These are phyloP conservation scores for Coemansia sp. DNA, from an alignment of 192 early-diverging fungal species.

Conservation along the genomic window DNA sequence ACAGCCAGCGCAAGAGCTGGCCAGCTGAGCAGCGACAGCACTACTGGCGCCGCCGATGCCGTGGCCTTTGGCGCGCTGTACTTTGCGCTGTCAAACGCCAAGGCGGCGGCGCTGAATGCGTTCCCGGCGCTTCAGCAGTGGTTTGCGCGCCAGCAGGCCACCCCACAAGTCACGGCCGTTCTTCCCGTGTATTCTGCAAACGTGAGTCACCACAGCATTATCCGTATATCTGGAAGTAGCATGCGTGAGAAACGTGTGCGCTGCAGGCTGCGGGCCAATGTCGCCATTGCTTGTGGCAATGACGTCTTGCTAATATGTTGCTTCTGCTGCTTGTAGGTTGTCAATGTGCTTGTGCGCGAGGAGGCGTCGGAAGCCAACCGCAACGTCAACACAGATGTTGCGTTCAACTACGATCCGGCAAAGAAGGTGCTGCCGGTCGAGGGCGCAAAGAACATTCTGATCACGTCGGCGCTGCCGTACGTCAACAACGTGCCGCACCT, in stretches of 20 bases:
- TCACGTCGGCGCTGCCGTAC: conserved; percentile 96
- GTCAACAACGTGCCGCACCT: conserved; percentile 99
- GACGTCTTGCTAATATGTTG: background rate
- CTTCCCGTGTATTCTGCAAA: conserved; percentile 33
- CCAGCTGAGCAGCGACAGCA: conserved; percentile 7
- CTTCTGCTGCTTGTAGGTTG: conserved; percentile 18
- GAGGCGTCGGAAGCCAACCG: conserved; percentile 46
- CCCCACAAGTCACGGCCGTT: conserved; percentile 17
- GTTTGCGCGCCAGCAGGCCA: conserved; percentile 19
- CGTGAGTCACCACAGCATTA: conserved; percentile 38
- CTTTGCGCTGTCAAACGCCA: conserved; percentile 30
- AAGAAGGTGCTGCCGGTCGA: conserved; percentile 32
- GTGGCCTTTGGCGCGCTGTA: conserved; percentile 45
- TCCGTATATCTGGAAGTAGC: background rate
- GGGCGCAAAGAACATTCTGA: conserved; percentile 78
- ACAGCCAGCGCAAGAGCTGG: conserved; percentile 12
- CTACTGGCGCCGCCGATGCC: conserved; percentile 20
- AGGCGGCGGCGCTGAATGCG: conserved; percentile 11
- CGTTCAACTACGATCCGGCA: conserved; percentile 25
- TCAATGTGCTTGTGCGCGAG: conserved; percentile 47
- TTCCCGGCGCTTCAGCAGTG: conserved; percentile 30
- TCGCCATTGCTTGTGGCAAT: conserved; percentile 2
- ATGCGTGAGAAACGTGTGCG: background rate
- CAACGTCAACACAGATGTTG: conserved; percentile 29
- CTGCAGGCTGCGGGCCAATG: background rate